Percentiles rank a stretch among this genome's conserved stretches.
These are phyloP conservation scores for Chalciporus sp. DNA, from an alignment of 1,284 basidiomycete genomes.

Conservation along the genomic window DNA sequence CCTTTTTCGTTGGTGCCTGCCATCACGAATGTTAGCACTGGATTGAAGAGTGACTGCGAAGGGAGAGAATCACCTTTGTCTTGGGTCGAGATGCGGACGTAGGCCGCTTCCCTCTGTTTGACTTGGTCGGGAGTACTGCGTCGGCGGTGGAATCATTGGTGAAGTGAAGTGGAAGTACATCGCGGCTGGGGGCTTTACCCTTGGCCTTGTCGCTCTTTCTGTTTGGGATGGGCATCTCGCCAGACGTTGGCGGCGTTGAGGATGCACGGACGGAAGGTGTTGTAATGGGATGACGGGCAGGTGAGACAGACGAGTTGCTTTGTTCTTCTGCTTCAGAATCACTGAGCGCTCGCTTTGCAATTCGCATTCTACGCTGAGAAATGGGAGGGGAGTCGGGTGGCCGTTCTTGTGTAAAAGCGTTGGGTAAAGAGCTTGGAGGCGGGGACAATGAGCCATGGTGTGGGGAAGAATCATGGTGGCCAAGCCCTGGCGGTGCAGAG, in stretches of 20 bases:
- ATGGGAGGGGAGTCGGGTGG: conserved; percentile 14
- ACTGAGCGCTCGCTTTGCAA: conserved; percentile 4
- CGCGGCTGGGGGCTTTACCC: conserved; percentile 32
- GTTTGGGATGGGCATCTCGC: conserved; percentile 27
- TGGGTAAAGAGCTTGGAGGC: conserved; percentile 8
- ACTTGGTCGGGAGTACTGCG: conserved; percentile 17
- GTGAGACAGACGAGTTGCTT: conserved; percentile 28
- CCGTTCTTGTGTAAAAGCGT: conserved; percentile 3
- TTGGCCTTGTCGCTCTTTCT: conserved; percentile 25
- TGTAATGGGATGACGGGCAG: conserved; percentile 31
- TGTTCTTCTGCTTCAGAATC: conserved; percentile 30
- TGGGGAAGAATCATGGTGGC: conserved; percentile 6
- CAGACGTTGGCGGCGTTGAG: conserved; percentile 37
- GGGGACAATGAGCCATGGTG: conserved; percentile 16
- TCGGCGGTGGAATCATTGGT: conserved; percentile 17
- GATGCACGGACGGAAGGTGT: conserved; percentile 34
- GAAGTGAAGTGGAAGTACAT: conserved; percentile 33
- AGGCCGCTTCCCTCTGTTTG: conserved; percentile 22
- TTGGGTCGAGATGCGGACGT: conserved; percentile 16
- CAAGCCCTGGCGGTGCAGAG: not conserved
- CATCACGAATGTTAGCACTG: conserved; percentile 6
- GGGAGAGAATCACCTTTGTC: conserved; percentile 25
- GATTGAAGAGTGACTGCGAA: not conserved
- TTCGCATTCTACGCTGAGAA: conserved; percentile 10
- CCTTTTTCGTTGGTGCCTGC: conserved; percentile 36